These are phyloP conservation scores for Trichoderma polysporum DNA, from an alignment of 2,329 filamentous ascomycete genomes.

Conservation along the genomic window DNA sequence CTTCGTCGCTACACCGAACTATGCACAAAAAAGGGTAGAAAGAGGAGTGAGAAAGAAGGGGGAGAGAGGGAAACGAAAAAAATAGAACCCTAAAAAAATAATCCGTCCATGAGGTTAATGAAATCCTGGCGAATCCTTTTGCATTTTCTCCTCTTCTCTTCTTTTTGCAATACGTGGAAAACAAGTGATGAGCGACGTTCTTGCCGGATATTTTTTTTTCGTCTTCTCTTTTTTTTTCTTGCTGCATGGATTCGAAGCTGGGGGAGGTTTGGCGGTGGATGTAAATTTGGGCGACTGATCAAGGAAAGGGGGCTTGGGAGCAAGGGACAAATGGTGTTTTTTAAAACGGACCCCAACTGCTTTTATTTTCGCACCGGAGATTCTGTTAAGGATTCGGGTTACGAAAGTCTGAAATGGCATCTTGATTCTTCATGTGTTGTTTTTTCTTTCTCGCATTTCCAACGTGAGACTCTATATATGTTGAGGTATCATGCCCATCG, in stretches of 20 bases:
- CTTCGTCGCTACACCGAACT: conserved; percentile 20
- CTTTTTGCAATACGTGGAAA: not conserved
- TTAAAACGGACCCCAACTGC: conserved; percentile 24
- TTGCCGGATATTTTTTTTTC: conserved; percentile 1
- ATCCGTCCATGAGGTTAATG: conserved; percentile 17
- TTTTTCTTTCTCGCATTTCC: not conserved
- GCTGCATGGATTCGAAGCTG: conserved; percentile 12
- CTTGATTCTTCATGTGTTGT: conserved; percentile 34
- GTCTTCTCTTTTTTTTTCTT: not conserved
- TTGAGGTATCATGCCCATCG: not conserved
- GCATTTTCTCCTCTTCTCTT: conserved; percentile 8
- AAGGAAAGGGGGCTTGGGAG: conserved; percentile 30
- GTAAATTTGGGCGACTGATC: conserved; percentile 22
- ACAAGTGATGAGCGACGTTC: conserved; percentile 13
- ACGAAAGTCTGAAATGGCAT: conserved; percentile 37
- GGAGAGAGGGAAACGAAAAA: conserved; percentile 21
- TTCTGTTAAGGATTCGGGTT: conserved; percentile 34
- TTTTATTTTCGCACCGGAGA: conserved; percentile 31
- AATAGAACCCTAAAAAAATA: conserved; percentile 12
- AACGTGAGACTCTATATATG: not conserved
- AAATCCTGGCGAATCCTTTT: conserved; percentile 16
- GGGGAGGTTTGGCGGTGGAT: conserved; percentile 8
- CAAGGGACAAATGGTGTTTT: conserved; percentile 38
- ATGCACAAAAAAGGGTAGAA: conserved; percentile 24
- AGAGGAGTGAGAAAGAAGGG: conserved; percentile 18